These are phyloP conservation scores for Pythium rishiriense DNA, from an alignment of 352 stramenopile genomes.

Conservation along the genomic window DNA sequence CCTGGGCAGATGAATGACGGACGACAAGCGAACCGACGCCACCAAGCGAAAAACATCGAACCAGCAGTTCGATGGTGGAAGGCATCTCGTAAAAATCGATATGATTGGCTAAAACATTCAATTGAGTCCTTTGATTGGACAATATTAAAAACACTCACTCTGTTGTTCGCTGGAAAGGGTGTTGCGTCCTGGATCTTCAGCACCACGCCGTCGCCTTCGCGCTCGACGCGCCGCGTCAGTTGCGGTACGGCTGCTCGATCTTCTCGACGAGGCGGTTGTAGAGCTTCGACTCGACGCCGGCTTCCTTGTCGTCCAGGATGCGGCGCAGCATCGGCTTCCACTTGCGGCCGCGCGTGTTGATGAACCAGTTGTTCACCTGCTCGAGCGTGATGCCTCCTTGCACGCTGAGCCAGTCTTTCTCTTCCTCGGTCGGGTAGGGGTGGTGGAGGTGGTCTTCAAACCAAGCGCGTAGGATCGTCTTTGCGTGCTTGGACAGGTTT, in stretches of 20 bases:
- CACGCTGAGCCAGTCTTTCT: conserved; percentile 69
- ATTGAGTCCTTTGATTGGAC: conserved; percentile 20
- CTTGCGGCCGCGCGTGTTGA: conserved; percentile 84
- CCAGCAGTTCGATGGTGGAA: not conserved
- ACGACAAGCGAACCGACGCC: conserved; percentile 4
- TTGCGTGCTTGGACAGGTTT: conserved; percentile 75
- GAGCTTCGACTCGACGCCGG: conserved; percentile 49
- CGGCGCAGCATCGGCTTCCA: conserved; percentile 84
- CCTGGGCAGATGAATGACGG: not conserved
- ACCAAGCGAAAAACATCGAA: not conserved
- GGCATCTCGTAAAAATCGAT: not conserved
- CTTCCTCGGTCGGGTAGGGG: conserved; percentile 82
- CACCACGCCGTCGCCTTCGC: not conserved
- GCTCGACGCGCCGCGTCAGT: conserved; percentile 23
- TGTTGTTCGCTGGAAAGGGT: not conserved
- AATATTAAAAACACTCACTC: conserved; percentile 12
- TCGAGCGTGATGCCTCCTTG: conserved; percentile 80
- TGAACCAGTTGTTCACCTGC: conserved; percentile 91
- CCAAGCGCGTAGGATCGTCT: conserved; percentile 74
- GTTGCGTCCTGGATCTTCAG: too few species aligned
- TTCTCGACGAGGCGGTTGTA: conserved; percentile 80
- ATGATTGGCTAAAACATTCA: conserved; percentile 20
- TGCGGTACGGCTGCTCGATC: conserved; percentile 75
- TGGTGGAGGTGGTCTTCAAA: conserved; percentile 85
- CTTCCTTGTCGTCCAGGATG: conserved; percentile 69